Percentiles rank a stretch among this genome's conserved stretches.
Evolutionary conservation across 495 filamentous ascomycete species (phyloP).

Genomic region (Penicillium verhagenii): DNA sequence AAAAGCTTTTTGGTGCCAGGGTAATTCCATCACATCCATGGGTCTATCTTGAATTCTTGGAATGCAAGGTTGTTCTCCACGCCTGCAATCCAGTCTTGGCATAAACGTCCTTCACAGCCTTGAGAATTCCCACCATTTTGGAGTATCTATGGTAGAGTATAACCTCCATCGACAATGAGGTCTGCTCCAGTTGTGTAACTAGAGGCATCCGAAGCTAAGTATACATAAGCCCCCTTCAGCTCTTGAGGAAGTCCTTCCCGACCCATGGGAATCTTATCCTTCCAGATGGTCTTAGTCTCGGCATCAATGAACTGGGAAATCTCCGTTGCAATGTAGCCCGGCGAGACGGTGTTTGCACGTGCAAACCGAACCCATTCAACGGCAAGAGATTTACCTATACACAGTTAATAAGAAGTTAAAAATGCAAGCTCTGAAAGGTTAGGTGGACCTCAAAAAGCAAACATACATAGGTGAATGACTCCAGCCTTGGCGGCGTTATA

Average conservation of each 20-base stretch:
- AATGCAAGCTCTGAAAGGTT: no score
- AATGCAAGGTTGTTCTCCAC: no score
- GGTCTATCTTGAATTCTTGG: no score
- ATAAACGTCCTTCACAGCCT: no score
- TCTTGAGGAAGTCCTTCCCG: slow-evolving; percentile 57
- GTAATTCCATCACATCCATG: no score
- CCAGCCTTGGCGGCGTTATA: slow-evolving; percentile 91
- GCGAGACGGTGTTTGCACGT: slow-evolving; percentile 76
- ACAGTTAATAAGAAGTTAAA: slow-evolving; percentile 1
- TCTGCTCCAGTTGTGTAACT: slow-evolving; percentile 82
- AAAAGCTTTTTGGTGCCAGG: no score
- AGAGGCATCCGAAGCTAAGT: slow-evolving; percentile 78
- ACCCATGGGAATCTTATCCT: slow-evolving; percentile 81
- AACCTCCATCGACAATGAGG: slow-evolving; percentile 67
- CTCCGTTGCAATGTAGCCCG: slow-evolving; percentile 85
- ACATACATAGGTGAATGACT: slow-evolving; percentile 77
- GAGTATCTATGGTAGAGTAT: slow-evolving; percentile 38
- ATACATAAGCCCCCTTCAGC: slow-evolving; percentile 87
- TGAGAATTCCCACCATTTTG: no score
- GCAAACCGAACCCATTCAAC: slow-evolving; percentile 88
- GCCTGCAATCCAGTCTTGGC: no score
- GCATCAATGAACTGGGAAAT: slow-evolving; percentile 71
- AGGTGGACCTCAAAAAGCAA: neutral
- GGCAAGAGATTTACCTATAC: slow-evolving; percentile 65
- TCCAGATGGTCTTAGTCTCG: slow-evolving; percentile 69